phyloP scores from a whole-genome alignment of 495 filamentous ascomycete species.

The Penicillium paradoxum region DNA sequence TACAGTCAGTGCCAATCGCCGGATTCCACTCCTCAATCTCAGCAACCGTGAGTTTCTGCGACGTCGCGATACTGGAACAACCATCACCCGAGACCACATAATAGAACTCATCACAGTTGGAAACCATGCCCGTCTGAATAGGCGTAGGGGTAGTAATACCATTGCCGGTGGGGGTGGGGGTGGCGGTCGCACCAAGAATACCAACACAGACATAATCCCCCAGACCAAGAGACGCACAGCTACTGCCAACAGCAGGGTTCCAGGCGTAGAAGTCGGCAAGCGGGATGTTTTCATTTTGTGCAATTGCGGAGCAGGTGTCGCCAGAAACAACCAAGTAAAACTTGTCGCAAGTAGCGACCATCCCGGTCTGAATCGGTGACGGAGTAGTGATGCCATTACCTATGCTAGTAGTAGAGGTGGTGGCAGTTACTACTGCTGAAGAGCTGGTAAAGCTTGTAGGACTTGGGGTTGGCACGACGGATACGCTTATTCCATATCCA shows the following conservation, averaged over 20 bases:
- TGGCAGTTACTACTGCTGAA: no score
- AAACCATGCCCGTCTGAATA: constrained; percentile 16
- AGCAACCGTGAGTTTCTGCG: constrained; percentile 1
- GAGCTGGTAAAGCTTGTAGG: no score
- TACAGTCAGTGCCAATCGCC: constrained; percentile 1
- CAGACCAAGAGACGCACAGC: not conserved
- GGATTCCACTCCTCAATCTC: constrained; percentile 7
- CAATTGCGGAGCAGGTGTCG: not conserved
- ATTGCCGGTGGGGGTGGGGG: not conserved
- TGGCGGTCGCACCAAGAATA: not conserved
- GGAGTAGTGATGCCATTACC: not conserved
- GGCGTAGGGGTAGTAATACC: constrained; percentile 18
- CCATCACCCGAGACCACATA: constrained; percentile 16
- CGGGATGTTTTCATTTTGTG: not conserved
- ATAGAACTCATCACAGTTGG: constrained; percentile 21
- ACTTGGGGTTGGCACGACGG: no score
- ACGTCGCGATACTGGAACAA: constrained; percentile 18
- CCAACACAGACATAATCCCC: constrained; percentile 12
- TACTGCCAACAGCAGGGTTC: not conserved
- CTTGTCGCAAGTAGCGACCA: not conserved
- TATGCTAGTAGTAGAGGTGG: not conserved
- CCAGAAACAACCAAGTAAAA: not conserved
- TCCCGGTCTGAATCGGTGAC: not conserved
- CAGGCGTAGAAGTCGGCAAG: not conserved
- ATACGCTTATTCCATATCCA: no score